These are phyloP conservation scores for Psidium friedrichsthalianum DNA, from an alignment of 345 rosid genomes.

Conservation along the genomic window DNA sequence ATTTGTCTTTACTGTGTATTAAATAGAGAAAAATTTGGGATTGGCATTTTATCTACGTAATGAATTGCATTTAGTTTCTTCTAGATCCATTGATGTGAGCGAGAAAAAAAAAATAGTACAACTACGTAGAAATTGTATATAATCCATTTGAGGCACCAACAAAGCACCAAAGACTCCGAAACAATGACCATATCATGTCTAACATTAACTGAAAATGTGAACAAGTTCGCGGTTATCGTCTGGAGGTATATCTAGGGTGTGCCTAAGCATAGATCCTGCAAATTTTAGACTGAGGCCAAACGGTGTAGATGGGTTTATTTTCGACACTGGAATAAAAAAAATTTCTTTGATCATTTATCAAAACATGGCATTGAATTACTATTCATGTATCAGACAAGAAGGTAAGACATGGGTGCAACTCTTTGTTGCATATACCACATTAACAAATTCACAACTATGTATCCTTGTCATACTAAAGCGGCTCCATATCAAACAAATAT, in stretches of 20 bases:
- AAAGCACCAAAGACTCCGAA: neutral
- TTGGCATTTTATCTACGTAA: accelerated
- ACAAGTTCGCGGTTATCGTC: no score
- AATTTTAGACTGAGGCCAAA: neutral
- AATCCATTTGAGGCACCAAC: neutral
- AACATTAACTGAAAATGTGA: neutral
- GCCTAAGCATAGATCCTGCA: no score
- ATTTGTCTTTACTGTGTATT: neutral
- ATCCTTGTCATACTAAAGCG: no score
- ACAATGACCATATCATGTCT: neutral
- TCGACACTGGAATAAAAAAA: neutral
- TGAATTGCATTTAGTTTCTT: neutral
- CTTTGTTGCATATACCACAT: no score
- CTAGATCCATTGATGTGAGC: neutral
- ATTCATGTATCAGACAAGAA: no score
- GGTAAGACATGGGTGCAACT: no score
- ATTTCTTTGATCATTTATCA: no score
- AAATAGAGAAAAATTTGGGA: neutral
- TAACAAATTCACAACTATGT: no score
- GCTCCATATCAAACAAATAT: no score
- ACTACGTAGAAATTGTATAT: neutral
- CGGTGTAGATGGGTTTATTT: neutral
- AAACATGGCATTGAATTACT: no score
- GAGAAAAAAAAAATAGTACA: neutral
- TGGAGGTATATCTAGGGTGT: no score